These are phyloP conservation scores for Aspergillus saccharolyticus DNA, from an alignment of 495 filamentous ascomycete species.

Conservation along the genomic window DNA sequence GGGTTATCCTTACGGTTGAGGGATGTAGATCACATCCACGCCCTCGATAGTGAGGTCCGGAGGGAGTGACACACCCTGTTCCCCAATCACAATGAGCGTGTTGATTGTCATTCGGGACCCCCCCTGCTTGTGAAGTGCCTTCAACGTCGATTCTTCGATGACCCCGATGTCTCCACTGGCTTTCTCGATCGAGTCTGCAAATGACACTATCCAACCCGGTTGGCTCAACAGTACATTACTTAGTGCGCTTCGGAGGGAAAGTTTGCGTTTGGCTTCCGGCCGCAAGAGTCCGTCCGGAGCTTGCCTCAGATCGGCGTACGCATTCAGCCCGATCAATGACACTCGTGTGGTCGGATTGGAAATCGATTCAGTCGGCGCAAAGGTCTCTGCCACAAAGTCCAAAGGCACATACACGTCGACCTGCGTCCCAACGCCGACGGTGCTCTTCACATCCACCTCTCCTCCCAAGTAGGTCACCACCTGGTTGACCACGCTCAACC, in stretches of 20 bases:
- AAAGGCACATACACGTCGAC: constrained; percentile 50
- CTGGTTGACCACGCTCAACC: constrained; percentile 63
- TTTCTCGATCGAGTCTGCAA: constrained; percentile 25
- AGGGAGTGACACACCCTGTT: constrained; percentile 14
- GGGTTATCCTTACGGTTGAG: constrained; percentile 29
- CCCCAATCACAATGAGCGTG: constrained; percentile 27
- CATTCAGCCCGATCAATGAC: constrained; percentile 31
- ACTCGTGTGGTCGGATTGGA: constrained; percentile 7
- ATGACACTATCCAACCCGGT: constrained; percentile 26
- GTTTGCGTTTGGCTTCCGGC: constrained; percentile 30
- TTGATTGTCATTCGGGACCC: constrained; percentile 17
- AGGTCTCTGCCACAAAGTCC: constrained; percentile 4
- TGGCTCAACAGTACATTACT: constrained; percentile 28
- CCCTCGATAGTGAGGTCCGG: constrained; percentile 7
- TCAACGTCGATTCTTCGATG: constrained; percentile 26
- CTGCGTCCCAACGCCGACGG: constrained; percentile 53
- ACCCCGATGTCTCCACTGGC: constrained; percentile 27
- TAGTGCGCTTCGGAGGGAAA: constrained; percentile 29
- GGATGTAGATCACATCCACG: constrained; percentile 20
- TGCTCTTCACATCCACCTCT: constrained; percentile 53
- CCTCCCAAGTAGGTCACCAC: constrained; percentile 58
- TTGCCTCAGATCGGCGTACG: constrained; percentile 24
- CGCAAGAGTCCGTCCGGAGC: constrained; percentile 22
- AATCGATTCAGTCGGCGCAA: neutral
- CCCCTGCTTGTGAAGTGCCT: constrained; percentile 8